Percentiles rank a stretch among this genome's conserved stretches.
These are phyloP conservation scores for Eucommia ulmoides DNA, from an alignment of 257 asterid species.

Conservation along the genomic window DNA sequence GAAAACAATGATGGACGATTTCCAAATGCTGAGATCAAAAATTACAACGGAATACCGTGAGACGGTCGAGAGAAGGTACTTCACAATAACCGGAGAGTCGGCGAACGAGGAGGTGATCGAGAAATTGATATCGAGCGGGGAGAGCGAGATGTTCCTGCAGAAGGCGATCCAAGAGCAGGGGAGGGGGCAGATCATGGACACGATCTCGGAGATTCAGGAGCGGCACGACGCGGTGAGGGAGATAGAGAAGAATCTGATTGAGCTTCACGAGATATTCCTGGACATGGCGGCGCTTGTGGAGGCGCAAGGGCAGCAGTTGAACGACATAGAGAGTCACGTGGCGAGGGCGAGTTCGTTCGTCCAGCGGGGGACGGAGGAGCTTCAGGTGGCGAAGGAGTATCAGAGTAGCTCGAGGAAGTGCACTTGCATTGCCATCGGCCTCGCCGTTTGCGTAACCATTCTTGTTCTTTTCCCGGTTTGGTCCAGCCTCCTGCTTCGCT, in stretches of 20 bases:
- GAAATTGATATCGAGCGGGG: conserved; percentile 34
- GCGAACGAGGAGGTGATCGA: conserved; percentile 23
- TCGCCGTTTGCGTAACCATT: conserved; percentile 14
- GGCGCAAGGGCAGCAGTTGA: conserved; percentile 40
- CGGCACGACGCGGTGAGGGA: conserved; percentile 36
- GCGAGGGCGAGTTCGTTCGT: conserved; percentile 48
- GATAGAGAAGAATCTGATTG: conserved; percentile 28
- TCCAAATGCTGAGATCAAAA: conserved; percentile 19
- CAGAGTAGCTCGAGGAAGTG: conserved; percentile 46
- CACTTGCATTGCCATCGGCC: conserved; percentile 22
- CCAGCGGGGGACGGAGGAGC: conserved; percentile 43
- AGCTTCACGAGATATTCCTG: conserved; percentile 37
- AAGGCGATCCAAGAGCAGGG: conserved; percentile 42
- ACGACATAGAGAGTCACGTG: conserved; percentile 31
- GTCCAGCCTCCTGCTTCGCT: too few relatives aligned
- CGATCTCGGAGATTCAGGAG: conserved; percentile 39
- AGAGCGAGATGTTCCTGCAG: conserved; percentile 30
- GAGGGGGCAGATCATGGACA: conserved; percentile 36
- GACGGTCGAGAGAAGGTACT: conserved; percentile 31
- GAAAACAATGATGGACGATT: conserved; percentile 31
- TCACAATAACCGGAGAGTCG: conserved; percentile 31
- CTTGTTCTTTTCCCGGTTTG: conserved; percentile 26
- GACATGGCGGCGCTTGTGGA: conserved; percentile 48
- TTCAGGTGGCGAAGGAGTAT: conserved; percentile 35
- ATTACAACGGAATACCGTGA: conserved; percentile 34